These are phyloP conservation scores for Fraxinus quadrangulata DNA, from an alignment of 257 asterid genomes.

Conservation along the genomic window DNA sequence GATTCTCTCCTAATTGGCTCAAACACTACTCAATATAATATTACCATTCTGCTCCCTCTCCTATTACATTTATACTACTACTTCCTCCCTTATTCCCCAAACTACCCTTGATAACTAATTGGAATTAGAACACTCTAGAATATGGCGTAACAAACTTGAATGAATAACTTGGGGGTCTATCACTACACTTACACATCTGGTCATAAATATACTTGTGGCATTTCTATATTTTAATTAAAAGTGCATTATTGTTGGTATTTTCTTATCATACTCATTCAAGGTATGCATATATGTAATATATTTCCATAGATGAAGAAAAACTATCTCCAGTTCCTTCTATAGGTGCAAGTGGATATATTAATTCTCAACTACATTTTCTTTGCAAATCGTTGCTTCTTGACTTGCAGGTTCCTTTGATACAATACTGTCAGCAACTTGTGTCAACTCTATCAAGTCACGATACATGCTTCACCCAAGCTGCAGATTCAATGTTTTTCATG, in stretches of 20 bases:
- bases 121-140: no score
- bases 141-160: no score
- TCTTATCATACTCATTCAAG: background rate
- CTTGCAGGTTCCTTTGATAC: constrained; percentile 90
- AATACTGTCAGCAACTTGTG: constrained; percentile 84
- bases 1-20: no score
- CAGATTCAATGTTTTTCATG: constrained; percentile 97
- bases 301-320: constrained; percentile 18
- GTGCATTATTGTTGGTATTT: constrained; percentile 2
- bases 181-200: background rate
- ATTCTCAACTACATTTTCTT: constrained; percentile 2
- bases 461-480: constrained; percentile 95
- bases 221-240: background rate
- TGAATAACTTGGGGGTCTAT: no score
- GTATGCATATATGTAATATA: constrained; percentile 8
- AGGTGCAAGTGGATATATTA: constrained; percentile 1
- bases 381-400: constrained; percentile 25
- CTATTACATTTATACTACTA: no score
- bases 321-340: constrained; percentile 2
- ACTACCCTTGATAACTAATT: no score
- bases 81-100: no score
- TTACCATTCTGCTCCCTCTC: no score
- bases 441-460: constrained; percentile 93
- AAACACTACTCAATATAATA: no score
- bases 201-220: background rate